Conservation (phyloP, 257 asterid genomes). For the Jaltomata sinuosa region DNA sequence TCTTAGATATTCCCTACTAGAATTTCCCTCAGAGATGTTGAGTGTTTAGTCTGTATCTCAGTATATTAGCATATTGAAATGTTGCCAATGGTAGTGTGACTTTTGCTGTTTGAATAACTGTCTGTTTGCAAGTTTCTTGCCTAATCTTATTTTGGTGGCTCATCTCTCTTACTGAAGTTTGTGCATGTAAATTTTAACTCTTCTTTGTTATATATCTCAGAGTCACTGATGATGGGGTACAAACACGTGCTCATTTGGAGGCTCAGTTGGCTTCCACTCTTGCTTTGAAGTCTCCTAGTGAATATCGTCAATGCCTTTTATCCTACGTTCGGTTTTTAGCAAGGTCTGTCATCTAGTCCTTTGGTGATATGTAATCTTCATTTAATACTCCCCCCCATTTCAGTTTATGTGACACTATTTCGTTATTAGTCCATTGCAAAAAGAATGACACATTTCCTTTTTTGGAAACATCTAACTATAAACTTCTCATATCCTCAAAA, state of each 20-base stretch:
- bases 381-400: neutral
- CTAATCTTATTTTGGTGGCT: neutral
- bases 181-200: neutral
- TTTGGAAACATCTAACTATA: neutral
- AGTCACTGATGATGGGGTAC: conserved; percentile 88
- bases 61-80: neutral
- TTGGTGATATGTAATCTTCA: neutral
- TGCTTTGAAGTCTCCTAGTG: conserved; percentile 80
- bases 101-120: neutral
- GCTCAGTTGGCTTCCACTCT: conserved; percentile 89
- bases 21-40: neutral
- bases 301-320: conserved; percentile 84
- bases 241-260: conserved; percentile 97
- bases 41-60: neutral
- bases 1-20: neutral
- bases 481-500: neutral
- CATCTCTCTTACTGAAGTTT: neutral
- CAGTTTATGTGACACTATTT: neutral
- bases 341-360: conserved; percentile 45
- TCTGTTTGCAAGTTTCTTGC: neutral
- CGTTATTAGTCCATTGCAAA: neutral
- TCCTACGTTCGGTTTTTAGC: conserved; percentile 78
- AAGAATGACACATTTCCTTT: neutral
- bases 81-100: neutral
- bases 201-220: conserved; percentile 31